These are phyloP conservation scores for Ramaria sp. DNA, from an alignment of 768 basidiomycete genomes.

Conservation along the genomic window DNA sequence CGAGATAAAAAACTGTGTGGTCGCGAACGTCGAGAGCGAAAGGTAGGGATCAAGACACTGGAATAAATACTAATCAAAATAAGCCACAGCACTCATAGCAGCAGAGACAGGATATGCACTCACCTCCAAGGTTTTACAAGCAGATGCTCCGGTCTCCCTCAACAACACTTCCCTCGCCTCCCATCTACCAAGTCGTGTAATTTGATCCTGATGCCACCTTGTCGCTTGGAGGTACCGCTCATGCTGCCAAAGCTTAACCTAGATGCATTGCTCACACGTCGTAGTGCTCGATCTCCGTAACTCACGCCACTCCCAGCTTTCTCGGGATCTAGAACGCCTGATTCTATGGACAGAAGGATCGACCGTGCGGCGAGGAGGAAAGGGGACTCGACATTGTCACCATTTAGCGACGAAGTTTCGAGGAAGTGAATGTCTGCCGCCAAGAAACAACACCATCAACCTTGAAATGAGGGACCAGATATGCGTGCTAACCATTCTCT, in stretches of 20 bases:
- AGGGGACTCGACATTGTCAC: conserved; percentile 90
- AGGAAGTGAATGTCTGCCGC: conserved; percentile 79
- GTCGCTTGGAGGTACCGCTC: conserved; percentile 37
- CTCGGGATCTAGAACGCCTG: conserved; percentile 85
- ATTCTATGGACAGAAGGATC: conserved; percentile 84
- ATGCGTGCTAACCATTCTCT: conserved; percentile 61
- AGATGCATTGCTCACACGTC: conserved; percentile 86
- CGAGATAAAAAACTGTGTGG: not conserved
- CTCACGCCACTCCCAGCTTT: conserved; percentile 91
- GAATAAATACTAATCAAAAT: not conserved
- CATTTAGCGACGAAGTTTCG: conserved; percentile 84
- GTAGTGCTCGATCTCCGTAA: conserved; percentile 88
- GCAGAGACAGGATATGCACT: not conserved
- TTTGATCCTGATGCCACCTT: conserved; percentile 46
- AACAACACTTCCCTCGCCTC: conserved; percentile 47
- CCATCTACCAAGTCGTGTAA: conserved; percentile 49
- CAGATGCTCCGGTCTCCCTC: conserved; percentile 10
- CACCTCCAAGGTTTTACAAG: not conserved
- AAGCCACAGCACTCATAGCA: not conserved
- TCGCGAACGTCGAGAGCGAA: not conserved
- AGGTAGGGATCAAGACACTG: not conserved
- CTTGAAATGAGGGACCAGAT: not conserved
- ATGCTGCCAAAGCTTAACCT: conserved; percentile 78
- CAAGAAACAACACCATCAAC: conserved; percentile 6
- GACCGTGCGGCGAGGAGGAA: conserved; percentile 77